Percentiles rank a stretch among this genome's conserved stretches.
Evolutionary conservation across 2,329 filamentous ascomycete species (phyloP).

Genomic region (Chalara sp.): DNA sequence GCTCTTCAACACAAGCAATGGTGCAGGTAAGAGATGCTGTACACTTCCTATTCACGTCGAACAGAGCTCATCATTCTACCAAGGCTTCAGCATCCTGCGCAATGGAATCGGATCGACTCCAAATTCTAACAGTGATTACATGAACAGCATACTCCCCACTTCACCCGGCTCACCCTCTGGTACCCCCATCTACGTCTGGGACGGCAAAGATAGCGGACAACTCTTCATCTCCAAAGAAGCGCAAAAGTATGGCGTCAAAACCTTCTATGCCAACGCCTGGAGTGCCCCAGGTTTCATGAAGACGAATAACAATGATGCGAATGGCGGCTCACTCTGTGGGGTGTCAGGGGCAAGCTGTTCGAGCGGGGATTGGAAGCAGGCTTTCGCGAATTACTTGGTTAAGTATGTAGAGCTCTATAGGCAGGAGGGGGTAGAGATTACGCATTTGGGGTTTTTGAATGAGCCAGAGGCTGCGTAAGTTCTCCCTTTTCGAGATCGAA

Average conservation of each 20-base stretch:
- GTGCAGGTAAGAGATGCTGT: conserved; percentile 30
- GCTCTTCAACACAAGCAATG: conserved; percentile 37
- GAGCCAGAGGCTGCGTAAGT: conserved; percentile 32
- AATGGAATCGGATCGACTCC: conserved; percentile 37
- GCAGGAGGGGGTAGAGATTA: conserved; percentile 31
- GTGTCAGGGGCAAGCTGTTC: conserved; percentile 32
- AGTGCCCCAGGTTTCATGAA: conserved; percentile 45
- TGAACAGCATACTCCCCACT: conserved; percentile 37
- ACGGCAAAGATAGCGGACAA: conserved; percentile 41
- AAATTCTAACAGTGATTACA: conserved; percentile 26
- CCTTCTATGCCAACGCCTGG: conserved; percentile 43
- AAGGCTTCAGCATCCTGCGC: conserved; percentile 38
- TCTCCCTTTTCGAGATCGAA: too few relatives aligned
- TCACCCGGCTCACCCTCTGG: conserved; percentile 35
- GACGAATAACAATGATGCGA: conserved; percentile 36
- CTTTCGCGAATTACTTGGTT: conserved; percentile 41
- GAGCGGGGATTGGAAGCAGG: conserved; percentile 39
- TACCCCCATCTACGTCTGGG: conserved; percentile 37
- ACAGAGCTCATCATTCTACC: too few relatives aligned
- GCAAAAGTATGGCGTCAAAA: conserved; percentile 33
- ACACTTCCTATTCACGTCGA: too few relatives aligned
- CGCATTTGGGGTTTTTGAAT: conserved; percentile 37
- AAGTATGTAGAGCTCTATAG: conserved; percentile 38
- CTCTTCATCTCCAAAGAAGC: conserved; percentile 46
- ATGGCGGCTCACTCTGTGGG: conserved; percentile 40